Evolutionary conservation across 345 rosid genomes (phyloP).

Genomic region (Iberis pinnata): DNA sequence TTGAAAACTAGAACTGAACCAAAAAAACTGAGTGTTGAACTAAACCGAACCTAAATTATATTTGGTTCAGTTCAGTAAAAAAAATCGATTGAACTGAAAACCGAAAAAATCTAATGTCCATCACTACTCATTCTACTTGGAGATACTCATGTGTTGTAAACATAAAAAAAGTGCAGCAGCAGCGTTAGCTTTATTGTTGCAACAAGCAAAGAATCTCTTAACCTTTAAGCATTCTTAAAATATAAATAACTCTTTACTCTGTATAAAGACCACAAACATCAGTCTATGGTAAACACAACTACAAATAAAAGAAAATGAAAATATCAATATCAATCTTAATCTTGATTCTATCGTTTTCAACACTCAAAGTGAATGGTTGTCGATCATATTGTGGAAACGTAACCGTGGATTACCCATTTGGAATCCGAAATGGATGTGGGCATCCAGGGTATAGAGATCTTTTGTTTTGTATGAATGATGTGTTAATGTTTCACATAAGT

Average conservation of each 20-base stretch:
- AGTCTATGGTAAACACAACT: constrained; percentile 9
- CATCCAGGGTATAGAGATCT: constrained; percentile 84
- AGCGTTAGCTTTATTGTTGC: constrained; percentile 24
- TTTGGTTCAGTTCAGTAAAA: no score
- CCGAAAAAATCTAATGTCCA: no score
- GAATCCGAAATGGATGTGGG: constrained; percentile 69
- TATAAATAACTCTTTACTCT: constrained; percentile 19
- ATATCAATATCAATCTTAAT: no score
- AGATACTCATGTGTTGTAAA: constrained; percentile 22
- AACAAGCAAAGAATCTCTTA: constrained; percentile 33
- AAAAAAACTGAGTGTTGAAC: no score
- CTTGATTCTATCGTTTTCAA: constrained; percentile 7
- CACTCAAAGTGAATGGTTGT: constrained; percentile 32
- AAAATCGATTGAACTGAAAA: no score
- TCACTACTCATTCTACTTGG: no score
- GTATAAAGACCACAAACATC: constrained; percentile 2
- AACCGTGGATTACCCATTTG: constrained; percentile 73
- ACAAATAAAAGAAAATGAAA: constrained; percentile 14
- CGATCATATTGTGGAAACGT: constrained; percentile 82
- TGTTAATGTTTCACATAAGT: constrained; percentile 74
- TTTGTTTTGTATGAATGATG: constrained; percentile 72
- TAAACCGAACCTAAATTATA: no score
- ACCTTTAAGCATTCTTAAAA: constrained; percentile 19
- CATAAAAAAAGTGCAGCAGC: constrained; percentile 11
- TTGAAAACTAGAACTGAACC: no score